phyloP scores from a whole-genome alignment of 805 yeast genomes.

The Sungouiozyma ichnusensis region DNA sequence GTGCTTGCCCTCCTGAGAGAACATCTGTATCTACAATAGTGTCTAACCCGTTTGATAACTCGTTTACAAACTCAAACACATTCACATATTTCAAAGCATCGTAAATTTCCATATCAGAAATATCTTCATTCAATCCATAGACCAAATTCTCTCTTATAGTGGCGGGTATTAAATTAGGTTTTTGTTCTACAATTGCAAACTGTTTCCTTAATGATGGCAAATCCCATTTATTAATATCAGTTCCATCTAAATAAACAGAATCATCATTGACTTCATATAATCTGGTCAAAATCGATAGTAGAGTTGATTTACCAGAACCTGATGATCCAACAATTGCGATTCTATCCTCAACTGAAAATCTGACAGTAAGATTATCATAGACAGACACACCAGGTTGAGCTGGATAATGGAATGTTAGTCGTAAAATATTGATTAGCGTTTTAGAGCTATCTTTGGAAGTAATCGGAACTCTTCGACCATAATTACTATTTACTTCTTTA shows the following conservation, averaged over 20 bases:
- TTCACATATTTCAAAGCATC: slow-evolving; percentile 37
- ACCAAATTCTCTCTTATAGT: slow-evolving; percentile 58
- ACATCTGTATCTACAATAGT: slow-evolving; percentile 44
- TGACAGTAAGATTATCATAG: slow-evolving; percentile 35
- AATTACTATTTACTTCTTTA: slow-evolving; percentile 2
- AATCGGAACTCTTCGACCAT: slow-evolving; percentile 2
- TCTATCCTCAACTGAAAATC: slow-evolving; percentile 36
- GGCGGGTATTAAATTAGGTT: slow-evolving; percentile 62
- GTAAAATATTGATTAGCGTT: slow-evolving; percentile 31
- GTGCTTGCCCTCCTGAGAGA: slow-evolving; percentile 87
- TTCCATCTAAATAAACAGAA: slow-evolving; percentile 35
- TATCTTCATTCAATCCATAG: slow-evolving; percentile 40
- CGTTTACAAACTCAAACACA: slow-evolving; percentile 42
- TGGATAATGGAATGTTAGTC: slow-evolving; percentile 44
- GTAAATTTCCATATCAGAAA: slow-evolving; percentile 29
- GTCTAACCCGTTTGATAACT: slow-evolving; percentile 48
- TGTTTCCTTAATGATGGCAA: slow-evolving; percentile 38
- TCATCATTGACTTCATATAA: slow-evolving; percentile 36
- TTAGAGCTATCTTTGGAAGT: neutral
- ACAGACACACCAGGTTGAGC: slow-evolving; percentile 22
- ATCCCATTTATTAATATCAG: slow-evolving; percentile 38
- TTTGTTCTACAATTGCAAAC: slow-evolving; percentile 68
- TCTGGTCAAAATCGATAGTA: slow-evolving; percentile 45
- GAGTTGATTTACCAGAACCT: slow-evolving; percentile 87
- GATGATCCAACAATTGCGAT: slow-evolving; percentile 75